These are phyloP conservation scores for Wickerhamomyces xylosicus DNA, from an alignment of 805 yeast genomes.

Conservation along the genomic window DNA sequence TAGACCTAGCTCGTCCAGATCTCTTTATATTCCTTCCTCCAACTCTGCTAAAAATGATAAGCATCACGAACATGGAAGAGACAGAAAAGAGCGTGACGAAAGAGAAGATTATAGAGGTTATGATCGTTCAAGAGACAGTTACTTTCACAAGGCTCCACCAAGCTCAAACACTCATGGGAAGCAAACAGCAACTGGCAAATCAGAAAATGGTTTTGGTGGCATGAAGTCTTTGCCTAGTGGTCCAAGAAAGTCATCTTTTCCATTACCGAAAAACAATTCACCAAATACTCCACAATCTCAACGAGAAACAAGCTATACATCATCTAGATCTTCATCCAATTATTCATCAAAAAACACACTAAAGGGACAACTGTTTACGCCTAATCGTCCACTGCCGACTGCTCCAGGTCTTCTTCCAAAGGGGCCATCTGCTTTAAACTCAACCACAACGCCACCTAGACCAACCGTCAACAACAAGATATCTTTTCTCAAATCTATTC, in stretches of 20 bases:
- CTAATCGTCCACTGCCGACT: conserved; percentile 1
- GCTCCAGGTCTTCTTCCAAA: conserved; percentile 1
- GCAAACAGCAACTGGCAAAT: no score
- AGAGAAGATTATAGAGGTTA: neutral
- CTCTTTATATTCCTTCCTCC: neutral
- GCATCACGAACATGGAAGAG: no score
- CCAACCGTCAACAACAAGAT: conserved; percentile 1
- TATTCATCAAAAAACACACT: conserved; percentile 1
- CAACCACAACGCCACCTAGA: neutral
- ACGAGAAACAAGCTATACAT: no score
- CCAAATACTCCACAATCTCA: neutral
- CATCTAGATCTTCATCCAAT: neutral
- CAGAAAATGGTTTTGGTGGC: no score
- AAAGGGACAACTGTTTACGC: no score
- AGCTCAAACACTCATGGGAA: no score
- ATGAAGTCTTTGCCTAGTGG: no score
- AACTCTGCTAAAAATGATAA: no score
- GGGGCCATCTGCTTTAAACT: neutral
- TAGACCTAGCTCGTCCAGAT: neutral
- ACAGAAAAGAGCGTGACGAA: neutral
- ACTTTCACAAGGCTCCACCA: conserved; percentile 1
- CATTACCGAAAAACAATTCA: no score
- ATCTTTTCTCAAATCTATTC: conserved; percentile 14
- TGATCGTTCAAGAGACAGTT: conserved; percentile 3
- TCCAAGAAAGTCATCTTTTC: no score